Evolutionary conservation across 352 stramenopile species (phyloP).

Genomic region (Globisporangium carolinianum): DNA sequence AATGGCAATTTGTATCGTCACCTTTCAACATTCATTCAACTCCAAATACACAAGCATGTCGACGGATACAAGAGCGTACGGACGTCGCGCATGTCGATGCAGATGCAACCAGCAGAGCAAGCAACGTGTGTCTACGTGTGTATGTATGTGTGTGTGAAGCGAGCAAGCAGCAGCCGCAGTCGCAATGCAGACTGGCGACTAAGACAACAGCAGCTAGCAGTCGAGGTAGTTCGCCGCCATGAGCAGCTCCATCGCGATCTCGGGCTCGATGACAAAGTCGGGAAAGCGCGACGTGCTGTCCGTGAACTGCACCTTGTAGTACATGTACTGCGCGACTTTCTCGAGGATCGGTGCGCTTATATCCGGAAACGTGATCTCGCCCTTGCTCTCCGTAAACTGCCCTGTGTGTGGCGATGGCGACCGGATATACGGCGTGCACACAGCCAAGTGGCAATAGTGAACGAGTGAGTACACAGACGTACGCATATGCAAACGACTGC

Average conservation of each 20-base stretch:
- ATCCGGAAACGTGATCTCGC: conserved; percentile 96
- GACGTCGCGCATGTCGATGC: too few species aligned
- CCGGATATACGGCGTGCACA: background rate
- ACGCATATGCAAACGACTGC: too few species aligned
- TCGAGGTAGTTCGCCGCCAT: conserved; percentile 98
- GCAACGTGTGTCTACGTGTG: background rate
- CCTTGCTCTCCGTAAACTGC: conserved; percentile 90
- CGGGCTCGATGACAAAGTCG: conserved; percentile 97
- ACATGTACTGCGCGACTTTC: conserved; percentile 97
- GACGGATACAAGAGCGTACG: too few species aligned
- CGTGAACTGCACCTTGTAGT: conserved; percentile 97
- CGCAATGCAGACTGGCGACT: background rate
- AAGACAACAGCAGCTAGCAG: conserved; percentile 35
- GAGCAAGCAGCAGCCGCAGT: background rate
- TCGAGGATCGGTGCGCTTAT: conserved; percentile 96
- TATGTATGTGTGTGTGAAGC: background rate
- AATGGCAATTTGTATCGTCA: too few species aligned
- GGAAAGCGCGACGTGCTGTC: conserved; percentile 93
- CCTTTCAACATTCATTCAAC: too few species aligned
- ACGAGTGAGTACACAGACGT: background rate
- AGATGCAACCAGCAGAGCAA: too few species aligned
- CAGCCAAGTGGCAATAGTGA: background rate
- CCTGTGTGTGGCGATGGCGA: conserved; percentile 24
- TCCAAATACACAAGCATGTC: too few species aligned
- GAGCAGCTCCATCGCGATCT: conserved; percentile 96